Base-by-base conservation (phyloP, 331 rosid species). In the Rhamnella rubrinervis region DNA sequence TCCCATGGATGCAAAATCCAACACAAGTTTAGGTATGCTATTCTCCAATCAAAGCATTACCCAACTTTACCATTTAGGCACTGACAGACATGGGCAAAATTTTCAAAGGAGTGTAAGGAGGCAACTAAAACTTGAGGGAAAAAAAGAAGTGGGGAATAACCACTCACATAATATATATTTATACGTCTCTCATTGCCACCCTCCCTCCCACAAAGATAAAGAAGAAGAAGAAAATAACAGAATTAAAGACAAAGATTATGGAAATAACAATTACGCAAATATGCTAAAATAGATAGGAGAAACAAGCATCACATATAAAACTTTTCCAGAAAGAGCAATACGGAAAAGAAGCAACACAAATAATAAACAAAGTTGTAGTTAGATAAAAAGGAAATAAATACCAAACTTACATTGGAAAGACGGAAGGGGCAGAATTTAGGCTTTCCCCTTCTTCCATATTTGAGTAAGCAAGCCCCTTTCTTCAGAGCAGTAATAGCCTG, bases 401-500 rank as follows among this genome's bases (percentile, higher is more conserved):
- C 49, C 61, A 75, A 72, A 66, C 97, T 89, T 78, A 95, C 99
- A 82, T 91, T 95, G 58, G 99, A 95, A 78, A 95, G 97, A 49
- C 96, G 93, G 71, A 95, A 91, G 57, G 96, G 97, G 71, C 99
- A 95, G 82, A 84, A 89, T 73, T 95, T 95, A 80, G 97, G 99
- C 78, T 91, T 95, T 66, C 99, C 99, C 78, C 99, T 89, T 84
- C 99, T 91, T 75, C 97, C 99, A 68, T 95, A 95, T 86, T 95
- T 95, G 80, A 95, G 96, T 81, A 95, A 84, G 89, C 37, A 74
- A 51, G 97, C 99, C 78, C 99, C 97, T 79, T 95, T 95, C 87
- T 95, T 95, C 70, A 95, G 77, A 78, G 99, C 96, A 75, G 96
- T 95, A 74, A 95, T 86, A 67, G 99, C 99, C 99, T 95, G 84